Evolutionary conservation across 768 basidiomycete species (phyloP).

Genomic region (Tricholoma sp.): DNA sequence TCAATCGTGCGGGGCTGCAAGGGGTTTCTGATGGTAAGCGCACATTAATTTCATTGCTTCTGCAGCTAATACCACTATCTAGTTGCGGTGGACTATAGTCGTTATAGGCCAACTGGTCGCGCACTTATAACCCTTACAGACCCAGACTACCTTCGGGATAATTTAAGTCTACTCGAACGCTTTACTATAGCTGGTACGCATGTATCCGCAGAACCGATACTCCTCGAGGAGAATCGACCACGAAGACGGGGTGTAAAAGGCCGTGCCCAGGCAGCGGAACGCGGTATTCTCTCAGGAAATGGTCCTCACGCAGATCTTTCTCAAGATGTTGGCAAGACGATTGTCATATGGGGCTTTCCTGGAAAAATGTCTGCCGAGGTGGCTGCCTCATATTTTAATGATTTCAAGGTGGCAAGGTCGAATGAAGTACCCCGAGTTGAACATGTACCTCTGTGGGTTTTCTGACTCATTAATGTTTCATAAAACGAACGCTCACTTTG

Average conservation of each 20-base stretch:
- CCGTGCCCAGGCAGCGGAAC: slow-evolving; percentile 20
- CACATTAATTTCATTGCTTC: background rate
- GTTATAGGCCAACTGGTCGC: slow-evolving; percentile 53
- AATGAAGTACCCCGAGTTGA: slow-evolving; percentile 39
- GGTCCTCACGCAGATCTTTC: slow-evolving; percentile 51
- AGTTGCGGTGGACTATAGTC: slow-evolving; percentile 59
- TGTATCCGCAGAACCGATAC: slow-evolving; percentile 28
- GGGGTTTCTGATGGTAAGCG: slow-evolving; percentile 42
- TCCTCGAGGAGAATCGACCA: slow-evolving; percentile 8
- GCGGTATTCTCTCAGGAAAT: slow-evolving; percentile 26
- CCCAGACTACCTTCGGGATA: slow-evolving; percentile 37
- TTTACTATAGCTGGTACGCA: slow-evolving; percentile 42
- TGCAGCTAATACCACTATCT: background rate
- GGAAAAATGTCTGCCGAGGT: slow-evolving; percentile 31
- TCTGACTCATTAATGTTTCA: background rate
- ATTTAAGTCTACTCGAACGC: slow-evolving; percentile 36
- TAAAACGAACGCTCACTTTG: background rate
- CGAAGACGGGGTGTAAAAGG: slow-evolving; percentile 26
- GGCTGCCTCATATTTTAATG: slow-evolving; percentile 37
- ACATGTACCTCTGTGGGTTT: slow-evolving; percentile 46
- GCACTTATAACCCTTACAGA: slow-evolving; percentile 54
- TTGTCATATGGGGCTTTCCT: slow-evolving; percentile 60
- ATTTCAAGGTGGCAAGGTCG: slow-evolving; percentile 35
- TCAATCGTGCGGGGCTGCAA: slow-evolving; percentile 35
- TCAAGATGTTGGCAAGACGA: slow-evolving; percentile 42